A percentile compares a stretch with the other conserved stretches of the same genome.
Conservation (phyloP, 208 protist species). For the Trypanosoma rangeli region DNA sequence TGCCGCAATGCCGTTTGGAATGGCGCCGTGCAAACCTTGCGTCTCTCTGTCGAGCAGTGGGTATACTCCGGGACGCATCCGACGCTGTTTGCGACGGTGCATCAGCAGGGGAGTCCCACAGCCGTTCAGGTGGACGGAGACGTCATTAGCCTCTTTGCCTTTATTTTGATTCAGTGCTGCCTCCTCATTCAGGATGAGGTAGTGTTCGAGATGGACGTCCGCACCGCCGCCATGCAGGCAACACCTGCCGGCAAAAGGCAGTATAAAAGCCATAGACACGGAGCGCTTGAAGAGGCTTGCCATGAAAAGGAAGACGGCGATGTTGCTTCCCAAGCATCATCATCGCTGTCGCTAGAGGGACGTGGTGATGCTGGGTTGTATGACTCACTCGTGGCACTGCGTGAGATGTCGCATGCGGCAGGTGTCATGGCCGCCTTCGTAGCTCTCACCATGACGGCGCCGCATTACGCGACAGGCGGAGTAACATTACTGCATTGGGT, state of each 20-base stretch:
- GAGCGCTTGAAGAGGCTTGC: background rate
- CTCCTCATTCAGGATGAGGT: slow-evolving; percentile 21
- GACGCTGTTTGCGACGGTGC: slow-evolving; percentile 10
- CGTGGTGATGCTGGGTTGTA: slow-evolving; percentile 12
- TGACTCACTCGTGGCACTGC: slow-evolving; percentile 10
- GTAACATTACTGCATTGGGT: slow-evolving; percentile 19
- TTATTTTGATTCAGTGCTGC: slow-evolving; percentile 20
- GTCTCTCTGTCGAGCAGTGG: slow-evolving; percentile 22
- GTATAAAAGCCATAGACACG: background rate
- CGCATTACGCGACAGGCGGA: slow-evolving; percentile 1
- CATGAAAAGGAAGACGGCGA: background rate
- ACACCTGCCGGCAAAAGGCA: background rate
- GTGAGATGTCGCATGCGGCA: background rate
- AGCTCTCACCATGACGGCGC: slow-evolving; percentile 12
- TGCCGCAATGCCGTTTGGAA: slow-evolving; percentile 31
- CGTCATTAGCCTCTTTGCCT: slow-evolving; percentile 2
- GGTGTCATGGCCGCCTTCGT: background rate
- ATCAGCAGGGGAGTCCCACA: background rate
- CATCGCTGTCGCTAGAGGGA: background rate
- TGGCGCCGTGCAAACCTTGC: slow-evolving; percentile 9
- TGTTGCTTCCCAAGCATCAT: slow-evolving; percentile 8
- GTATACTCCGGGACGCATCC: slow-evolving; percentile 13
- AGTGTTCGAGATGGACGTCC: slow-evolving; percentile 1
- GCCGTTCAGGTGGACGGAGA: slow-evolving; percentile 10
- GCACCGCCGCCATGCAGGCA: background rate